phyloP scores from a whole-genome alignment of 768 basidiomycete species.

The Suillus hirtellus region DNA sequence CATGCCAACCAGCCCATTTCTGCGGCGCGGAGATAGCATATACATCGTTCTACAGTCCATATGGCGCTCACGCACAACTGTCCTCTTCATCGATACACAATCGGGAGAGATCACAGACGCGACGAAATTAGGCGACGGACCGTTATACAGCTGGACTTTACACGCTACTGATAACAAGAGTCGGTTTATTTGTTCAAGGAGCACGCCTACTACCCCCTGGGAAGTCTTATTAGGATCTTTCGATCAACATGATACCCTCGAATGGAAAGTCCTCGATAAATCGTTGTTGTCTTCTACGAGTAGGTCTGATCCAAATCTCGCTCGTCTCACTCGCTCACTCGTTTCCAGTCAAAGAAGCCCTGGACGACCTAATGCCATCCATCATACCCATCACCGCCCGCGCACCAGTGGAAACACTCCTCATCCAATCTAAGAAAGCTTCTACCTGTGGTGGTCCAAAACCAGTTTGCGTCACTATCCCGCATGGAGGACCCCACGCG shows the following conservation, averaged over 20 bases:
- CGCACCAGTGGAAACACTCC: slow-evolving; percentile 51
- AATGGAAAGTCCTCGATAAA: slow-evolving; percentile 45
- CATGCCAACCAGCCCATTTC: slow-evolving; percentile 44
- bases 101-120: slow-evolving; percentile 42
- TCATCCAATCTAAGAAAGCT: slow-evolving; percentile 39
- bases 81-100: slow-evolving; percentile 46
- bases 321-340: background rate
- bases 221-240: slow-evolving; percentile 54
- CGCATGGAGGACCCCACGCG: slow-evolving; percentile 67
- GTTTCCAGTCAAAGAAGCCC: slow-evolving; percentile 41
- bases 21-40: slow-evolving; percentile 23
- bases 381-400: slow-evolving; percentile 52
- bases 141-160: slow-evolving; percentile 51
- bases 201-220: slow-evolving; percentile 46
- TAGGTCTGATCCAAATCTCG: slow-evolving; percentile 26
- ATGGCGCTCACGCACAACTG: slow-evolving; percentile 55
- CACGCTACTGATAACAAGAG: slow-evolving; percentile 46
- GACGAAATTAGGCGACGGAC: slow-evolving; percentile 15
- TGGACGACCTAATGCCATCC: slow-evolving; percentile 41
- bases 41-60: slow-evolving; percentile 46
- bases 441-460: slow-evolving; percentile 16
- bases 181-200: slow-evolving; percentile 51
- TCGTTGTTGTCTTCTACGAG: slow-evolving; percentile 42
- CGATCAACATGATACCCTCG: slow-evolving; percentile 19
- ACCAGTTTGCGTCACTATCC: slow-evolving; percentile 52